Evolutionary conservation across 805 yeast genomes (phyloP), one percentile per base, ranked within the genome.

Genomic region (Monosporozyma aquatica): DNA sequence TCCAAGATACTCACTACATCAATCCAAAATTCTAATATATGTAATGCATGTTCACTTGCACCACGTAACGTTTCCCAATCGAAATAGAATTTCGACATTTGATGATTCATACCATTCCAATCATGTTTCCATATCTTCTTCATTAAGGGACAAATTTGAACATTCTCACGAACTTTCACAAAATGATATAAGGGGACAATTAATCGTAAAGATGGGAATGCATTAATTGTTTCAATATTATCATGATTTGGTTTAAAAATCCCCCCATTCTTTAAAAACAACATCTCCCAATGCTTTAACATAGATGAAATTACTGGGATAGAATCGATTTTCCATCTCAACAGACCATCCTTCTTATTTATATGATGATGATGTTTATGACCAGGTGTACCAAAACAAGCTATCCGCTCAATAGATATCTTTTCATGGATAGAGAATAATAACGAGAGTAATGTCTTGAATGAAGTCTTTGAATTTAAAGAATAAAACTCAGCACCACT

Each of bases 11-110:
- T 72, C 14, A 80, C 78, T 38, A 80, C 78, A 49, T 78, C 83
- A 38, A 76, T 75, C 90, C 90, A 83, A 37, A 82, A 64, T 44
- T 77, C 74, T 42, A 83, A 65, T 24, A 82, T 75, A 46, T 74
- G 80, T 32, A 78, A 56, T 1, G 80, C 72, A 50, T 76, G 72
- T 35, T 66, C 68, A 2, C 80, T 68, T 8, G 82, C 74, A 54
- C 80, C 87, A 38, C 79, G 68, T 40, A 81, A 62, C 3, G 80
- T 78, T 46, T 82, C 89, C 37, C 75, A 71, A 53, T 81, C 80
- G 29, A 61, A 59, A 36, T 68, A 53, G 34, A 80, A 59, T 25
- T 55, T 57, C 41, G 70, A 65, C 46, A 81, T 64, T 37, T 69
- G 69, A 6, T 55, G 50, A 50, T 78, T 80, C 87, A 83, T 78